Evolutionary conservation across 768 basidiomycete genomes (phyloP).

Genomic region (Collybia nuda): DNA sequence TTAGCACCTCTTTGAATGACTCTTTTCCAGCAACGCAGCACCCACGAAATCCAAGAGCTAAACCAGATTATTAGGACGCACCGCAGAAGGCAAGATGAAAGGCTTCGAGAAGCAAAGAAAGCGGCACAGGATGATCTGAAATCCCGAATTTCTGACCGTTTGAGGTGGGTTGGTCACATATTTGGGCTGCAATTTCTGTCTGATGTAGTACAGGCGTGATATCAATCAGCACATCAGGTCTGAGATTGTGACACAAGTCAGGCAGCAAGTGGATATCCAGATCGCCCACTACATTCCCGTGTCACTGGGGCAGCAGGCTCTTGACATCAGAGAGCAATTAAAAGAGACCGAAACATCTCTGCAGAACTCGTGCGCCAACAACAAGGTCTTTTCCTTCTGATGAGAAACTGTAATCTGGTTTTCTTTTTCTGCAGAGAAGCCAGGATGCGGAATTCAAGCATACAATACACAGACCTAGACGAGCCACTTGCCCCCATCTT

Average conservation of each 20-base stretch:
- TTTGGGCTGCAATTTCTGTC: background rate
- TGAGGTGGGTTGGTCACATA: constrained; percentile 26
- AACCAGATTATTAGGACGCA: background rate
- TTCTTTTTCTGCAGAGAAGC: constrained; percentile 36
- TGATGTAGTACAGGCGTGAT: constrained; percentile 9
- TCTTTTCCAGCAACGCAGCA: background rate
- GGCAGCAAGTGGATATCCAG: constrained; percentile 46
- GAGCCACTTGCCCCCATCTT: constrained; percentile 47
- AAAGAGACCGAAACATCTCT: constrained; percentile 43
- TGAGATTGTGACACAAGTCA: constrained; percentile 43
- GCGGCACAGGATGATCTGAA: constrained; percentile 22
- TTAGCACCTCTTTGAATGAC: too few species aligned
- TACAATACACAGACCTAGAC: constrained; percentile 38
- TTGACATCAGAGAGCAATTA: constrained; percentile 43
- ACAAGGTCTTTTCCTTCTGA: too few species aligned
- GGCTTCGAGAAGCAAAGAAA: constrained; percentile 9
- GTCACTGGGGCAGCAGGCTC: constrained; percentile 41
- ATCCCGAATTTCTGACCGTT: constrained; percentile 17
- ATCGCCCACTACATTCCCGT: constrained; percentile 49
- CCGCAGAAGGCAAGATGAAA: constrained; percentile 3
- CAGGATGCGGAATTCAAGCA: constrained; percentile 43
- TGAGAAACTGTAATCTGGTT: too few species aligned
- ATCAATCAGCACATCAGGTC: constrained; percentile 37
- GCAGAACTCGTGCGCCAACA: constrained; percentile 51
- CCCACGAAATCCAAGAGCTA: background rate